Conservation (phyloP, 2,329 filamentous ascomycete genomes). For the Colletotrichum noveboracense region DNA sequence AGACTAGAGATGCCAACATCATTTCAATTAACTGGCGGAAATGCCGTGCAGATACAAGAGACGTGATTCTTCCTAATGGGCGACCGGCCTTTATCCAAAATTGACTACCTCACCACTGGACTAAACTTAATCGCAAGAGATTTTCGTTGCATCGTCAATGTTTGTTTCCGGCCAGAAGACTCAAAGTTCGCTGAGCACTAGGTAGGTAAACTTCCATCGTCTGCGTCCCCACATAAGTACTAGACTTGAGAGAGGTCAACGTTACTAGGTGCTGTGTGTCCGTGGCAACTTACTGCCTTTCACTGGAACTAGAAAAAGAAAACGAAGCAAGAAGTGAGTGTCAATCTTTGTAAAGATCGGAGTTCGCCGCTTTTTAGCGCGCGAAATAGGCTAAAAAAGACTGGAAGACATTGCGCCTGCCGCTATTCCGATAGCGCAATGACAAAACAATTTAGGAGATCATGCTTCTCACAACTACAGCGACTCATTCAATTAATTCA, state of each 20-base stretch:
- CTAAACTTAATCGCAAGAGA: background rate
- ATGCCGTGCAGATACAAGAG: background rate
- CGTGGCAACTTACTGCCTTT: background rate
- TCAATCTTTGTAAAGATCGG: too few species aligned
- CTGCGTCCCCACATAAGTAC: too few species aligned
- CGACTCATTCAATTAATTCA: background rate
- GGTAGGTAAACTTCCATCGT: background rate
- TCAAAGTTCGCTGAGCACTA: fast-evolving
- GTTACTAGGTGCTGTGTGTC: background rate
- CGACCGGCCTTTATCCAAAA: fast-evolving
- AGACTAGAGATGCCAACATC: background rate
- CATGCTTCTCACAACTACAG: background rate
- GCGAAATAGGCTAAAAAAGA: background rate
- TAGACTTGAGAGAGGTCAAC: background rate
- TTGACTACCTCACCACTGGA: background rate
- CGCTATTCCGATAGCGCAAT: background rate
- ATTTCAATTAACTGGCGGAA: fast-evolving
- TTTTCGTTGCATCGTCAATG: fast-evolving
- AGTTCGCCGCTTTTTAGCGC: background rate
- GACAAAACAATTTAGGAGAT: background rate
- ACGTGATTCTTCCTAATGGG: background rate
- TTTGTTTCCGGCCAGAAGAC: background rate
- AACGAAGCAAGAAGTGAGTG: fast-evolving
- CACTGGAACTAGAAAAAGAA: too few species aligned
- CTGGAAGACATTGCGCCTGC: background rate